phyloP scores from a whole-genome alignment of 192 early-diverging fungal genomes.

The Entomortierella chlamydospora region DNA sequence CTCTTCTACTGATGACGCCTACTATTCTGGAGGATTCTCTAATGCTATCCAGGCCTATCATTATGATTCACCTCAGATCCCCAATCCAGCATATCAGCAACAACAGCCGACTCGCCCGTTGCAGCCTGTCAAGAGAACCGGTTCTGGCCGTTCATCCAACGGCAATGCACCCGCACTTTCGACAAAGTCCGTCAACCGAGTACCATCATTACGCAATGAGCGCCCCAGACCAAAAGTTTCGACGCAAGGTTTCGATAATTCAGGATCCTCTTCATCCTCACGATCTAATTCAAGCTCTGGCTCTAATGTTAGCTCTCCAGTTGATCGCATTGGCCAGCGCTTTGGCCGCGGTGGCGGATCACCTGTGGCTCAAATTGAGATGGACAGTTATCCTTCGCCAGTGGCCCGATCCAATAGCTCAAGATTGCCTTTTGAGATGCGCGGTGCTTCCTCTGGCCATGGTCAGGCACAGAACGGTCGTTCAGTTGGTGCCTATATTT shows the following conservation, averaged over 20 bases:
- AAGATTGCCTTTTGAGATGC: conserved; percentile 7
- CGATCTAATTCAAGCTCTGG: neutral
- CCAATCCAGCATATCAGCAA: neutral
- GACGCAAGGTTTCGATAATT: neutral
- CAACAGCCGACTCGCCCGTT: conserved; percentile 2
- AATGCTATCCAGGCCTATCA: neutral
- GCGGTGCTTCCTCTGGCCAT: too few species aligned
- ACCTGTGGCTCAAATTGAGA: conserved; percentile 7
- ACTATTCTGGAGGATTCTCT: neutral
- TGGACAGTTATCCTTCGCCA: conserved; percentile 8
- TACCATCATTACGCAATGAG: neutral
- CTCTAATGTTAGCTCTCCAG: neutral
- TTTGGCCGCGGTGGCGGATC: neutral
- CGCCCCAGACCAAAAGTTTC: conserved; percentile 3
- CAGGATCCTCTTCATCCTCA: neutral
- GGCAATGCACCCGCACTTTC: neutral
- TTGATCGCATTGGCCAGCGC: neutral
- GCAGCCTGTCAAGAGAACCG: neutral
- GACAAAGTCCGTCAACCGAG: neutral
- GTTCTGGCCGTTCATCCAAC: neutral
- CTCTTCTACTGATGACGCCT: conserved; percentile 4
- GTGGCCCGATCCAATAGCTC: conserved; percentile 15
- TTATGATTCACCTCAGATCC: neutral
- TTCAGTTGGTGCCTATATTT: too few species aligned
- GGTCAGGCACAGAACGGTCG: too few species aligned